Percentiles rank a stretch among this genome's conserved stretches.
Evolutionary conservation across 139 green algal species (phyloP).

Genomic region (Chlamydomonas sp.): DNA sequence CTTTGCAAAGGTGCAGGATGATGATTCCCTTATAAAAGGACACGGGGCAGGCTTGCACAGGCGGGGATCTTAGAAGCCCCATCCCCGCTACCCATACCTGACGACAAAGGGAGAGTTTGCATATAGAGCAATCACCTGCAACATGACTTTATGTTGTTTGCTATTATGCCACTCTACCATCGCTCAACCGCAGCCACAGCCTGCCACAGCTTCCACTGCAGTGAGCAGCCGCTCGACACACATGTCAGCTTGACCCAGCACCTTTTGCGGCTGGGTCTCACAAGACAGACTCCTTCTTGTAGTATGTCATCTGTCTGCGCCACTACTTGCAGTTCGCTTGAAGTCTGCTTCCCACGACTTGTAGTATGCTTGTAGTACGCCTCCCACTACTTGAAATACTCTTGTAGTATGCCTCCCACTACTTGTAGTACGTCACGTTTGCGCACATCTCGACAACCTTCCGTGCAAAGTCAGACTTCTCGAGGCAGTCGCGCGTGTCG

Average conservation of each 20-base stretch:
- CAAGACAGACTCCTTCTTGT: too few relatives aligned
- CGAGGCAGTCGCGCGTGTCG: slow-evolving; percentile 9
- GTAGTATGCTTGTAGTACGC: too few relatives aligned
- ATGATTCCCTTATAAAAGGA: too few relatives aligned
- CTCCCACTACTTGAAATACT: background rate
- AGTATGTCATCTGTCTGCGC: too few relatives aligned
- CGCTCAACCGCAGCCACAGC: background rate
- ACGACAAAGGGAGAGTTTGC: too few relatives aligned
- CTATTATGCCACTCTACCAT: background rate
- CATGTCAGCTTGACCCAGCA: background rate
- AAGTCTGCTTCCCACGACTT: too few relatives aligned
- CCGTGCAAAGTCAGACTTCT: slow-evolving; percentile 29
- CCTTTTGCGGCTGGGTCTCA: background rate
- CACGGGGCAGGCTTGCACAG: too few relatives aligned
- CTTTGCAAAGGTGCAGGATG: too few relatives aligned
- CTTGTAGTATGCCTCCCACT: slow-evolving; percentile 1
- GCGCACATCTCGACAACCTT: slow-evolving; percentile 17
- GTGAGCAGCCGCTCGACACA: background rate
- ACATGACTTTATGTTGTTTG: background rate
- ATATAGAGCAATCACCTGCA: too few relatives aligned
- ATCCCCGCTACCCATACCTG: too few relatives aligned
- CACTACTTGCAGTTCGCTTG: background rate
- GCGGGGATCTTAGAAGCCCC: too few relatives aligned
- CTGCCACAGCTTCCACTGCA: background rate
- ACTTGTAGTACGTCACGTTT: slow-evolving; percentile 33